Evolutionary conservation across 352 stramenopile genomes (phyloP).

Genomic region (Phytophthora quininea): DNA sequence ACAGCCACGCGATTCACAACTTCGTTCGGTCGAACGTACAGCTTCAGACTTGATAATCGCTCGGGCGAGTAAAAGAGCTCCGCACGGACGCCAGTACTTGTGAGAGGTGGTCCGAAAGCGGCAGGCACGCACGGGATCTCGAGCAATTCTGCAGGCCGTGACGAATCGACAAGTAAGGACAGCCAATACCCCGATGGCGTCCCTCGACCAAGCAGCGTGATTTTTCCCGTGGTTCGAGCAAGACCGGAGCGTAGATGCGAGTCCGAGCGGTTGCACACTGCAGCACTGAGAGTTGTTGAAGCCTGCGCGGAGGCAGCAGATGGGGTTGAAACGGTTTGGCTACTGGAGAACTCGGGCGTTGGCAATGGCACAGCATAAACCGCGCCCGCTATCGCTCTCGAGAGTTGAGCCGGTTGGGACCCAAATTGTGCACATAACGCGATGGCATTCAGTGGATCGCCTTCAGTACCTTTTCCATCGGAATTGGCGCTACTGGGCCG

Average conservation of each 20-base stretch:
- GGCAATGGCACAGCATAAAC: slow-evolving; percentile 29
- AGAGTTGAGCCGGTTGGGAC: slow-evolving; percentile 45
- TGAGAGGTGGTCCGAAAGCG: slow-evolving; percentile 54
- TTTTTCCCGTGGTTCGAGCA: slow-evolving; percentile 46
- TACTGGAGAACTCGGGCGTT: slow-evolving; percentile 12
- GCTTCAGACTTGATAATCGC: slow-evolving; percentile 57
- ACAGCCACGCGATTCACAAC: slow-evolving; percentile 70
- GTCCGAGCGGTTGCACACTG: slow-evolving; percentile 55
- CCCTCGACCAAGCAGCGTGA: slow-evolving; percentile 63
- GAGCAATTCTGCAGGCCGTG: slow-evolving; percentile 31
- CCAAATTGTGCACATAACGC: slow-evolving; percentile 65
- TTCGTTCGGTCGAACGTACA: slow-evolving; percentile 76
- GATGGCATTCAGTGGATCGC: slow-evolving; percentile 35
- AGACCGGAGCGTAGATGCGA: slow-evolving; percentile 53
- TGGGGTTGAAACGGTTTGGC: not conserved
- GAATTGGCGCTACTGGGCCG: slow-evolving; percentile 5
- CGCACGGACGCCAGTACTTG: slow-evolving; percentile 36
- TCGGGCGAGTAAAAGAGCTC: slow-evolving; percentile 73
- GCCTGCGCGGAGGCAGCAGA: slow-evolving; percentile 11
- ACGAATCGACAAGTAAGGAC: slow-evolving; percentile 39
- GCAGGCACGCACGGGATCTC: slow-evolving; percentile 68
- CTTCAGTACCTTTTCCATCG: slow-evolving; percentile 18
- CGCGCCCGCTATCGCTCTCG: slow-evolving; percentile 43
- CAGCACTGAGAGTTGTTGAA: slow-evolving; percentile 36
- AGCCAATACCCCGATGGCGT: slow-evolving; percentile 66